Evolutionary conservation across 2,329 filamentous ascomycete genomes (phyloP), one percentile per base, ranked within the genome.

Genomic region (Colletotrichum orchidophilum): DNA sequence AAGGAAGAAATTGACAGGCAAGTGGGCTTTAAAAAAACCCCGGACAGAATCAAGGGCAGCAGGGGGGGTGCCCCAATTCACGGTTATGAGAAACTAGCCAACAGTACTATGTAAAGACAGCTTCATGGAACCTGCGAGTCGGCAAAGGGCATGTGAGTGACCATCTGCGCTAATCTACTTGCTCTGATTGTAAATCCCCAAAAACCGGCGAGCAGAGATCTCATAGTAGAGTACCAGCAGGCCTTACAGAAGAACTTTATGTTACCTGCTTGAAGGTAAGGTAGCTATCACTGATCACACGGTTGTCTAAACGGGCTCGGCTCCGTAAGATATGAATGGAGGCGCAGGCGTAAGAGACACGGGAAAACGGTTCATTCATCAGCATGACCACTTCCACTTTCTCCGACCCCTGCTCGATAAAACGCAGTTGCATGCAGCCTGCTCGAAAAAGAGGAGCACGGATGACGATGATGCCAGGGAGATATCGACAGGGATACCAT

Each of bases 341-440:
- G 39, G 39, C n/a, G 27, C 54, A 24, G 31, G 62, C 53, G 46
- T n/a, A 21, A 21, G 57, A 58, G 63, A 55, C 27, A 54, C 27
- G 52, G 27, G 52, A 54, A 61, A 61, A 49, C 58, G 39, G 42
- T 61, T 61, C 42, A 50, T 24, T 46, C 39, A 50, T 29, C 54
- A 66, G 63, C 55, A 66, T 61, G 63, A 61, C 63, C 46, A 49
- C 55, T 62, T 46, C 63, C 46, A 49, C 55, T 62, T 46, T 39
- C n/a, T 50, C 39, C 5, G 18, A 55, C 53, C 58, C 64, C 49
- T 52, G 49, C 15, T 39, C 33, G 15, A 68, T 57, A 68, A 50
- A 33, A 55, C 21, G 49, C 46, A 35, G 46, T 50, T 33, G 31
- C 55, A 67, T 68, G 65, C 65, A 68, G 65, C 65, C 39, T 42